Percentiles rank a stretch among this genome's conserved stretches.
Evolutionary conservation across 768 basidiomycete genomes (phyloP).

Genomic region (Panus rudis): DNA sequence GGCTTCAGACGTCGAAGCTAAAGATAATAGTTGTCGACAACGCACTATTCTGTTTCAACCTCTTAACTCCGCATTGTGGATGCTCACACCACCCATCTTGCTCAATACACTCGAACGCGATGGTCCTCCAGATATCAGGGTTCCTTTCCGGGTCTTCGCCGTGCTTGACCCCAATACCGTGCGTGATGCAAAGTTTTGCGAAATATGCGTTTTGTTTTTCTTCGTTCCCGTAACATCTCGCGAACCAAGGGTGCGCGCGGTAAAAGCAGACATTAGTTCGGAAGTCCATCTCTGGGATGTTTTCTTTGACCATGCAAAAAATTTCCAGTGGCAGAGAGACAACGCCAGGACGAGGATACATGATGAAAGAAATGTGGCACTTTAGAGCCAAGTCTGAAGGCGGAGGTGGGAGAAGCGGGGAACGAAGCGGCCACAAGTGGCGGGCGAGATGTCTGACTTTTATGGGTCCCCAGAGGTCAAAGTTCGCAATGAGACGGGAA

Average conservation of each 20-base stretch:
- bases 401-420: no score
- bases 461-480: no score
- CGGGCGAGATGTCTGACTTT: no score
- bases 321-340: conserved; percentile 5
- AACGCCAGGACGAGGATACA: no score
- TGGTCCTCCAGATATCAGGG: conserved; percentile 2
- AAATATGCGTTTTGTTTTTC: neutral
- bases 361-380: no score
- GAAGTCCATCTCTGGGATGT: conserved; percentile 3
- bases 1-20: neutral
- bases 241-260: neutral
- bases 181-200: conserved; percentile 1
- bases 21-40: neutral
- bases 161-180: neutral
- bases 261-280: conserved; percentile 11
- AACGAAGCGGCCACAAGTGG: no score
- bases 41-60: conserved; percentile 7
- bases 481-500: no score
- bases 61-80: conserved; percentile 6
- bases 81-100: conserved; percentile 8
- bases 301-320: conserved; percentile 3
- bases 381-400: no score
- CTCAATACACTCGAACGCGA: conserved; percentile 3
- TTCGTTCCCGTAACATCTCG: conserved; percentile 1
- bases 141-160: neutral